These are phyloP conservation scores for Ogataea salicorniae DNA, from an alignment of 805 yeast species.

Conservation along the genomic window DNA sequence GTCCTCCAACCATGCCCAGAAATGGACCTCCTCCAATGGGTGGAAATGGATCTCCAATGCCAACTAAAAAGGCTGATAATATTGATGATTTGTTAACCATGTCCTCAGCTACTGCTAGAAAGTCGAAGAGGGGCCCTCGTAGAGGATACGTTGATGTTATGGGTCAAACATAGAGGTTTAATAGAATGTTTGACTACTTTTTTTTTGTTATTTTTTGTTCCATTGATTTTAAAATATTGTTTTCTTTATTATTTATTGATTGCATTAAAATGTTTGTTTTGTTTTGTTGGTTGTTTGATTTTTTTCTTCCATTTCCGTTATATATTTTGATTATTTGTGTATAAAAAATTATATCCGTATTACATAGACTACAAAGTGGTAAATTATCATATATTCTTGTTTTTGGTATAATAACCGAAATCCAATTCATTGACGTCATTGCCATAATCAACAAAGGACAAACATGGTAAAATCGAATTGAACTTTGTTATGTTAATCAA, in stretches of 20 bases:
- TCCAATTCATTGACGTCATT: constrained; percentile 4
- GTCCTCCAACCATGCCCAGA: constrained; percentile 11
- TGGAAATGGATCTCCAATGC: constrained; percentile 3
- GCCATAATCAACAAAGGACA: constrained; percentile 9
- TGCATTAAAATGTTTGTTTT: neutral
- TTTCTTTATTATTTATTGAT: neutral
- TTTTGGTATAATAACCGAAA: constrained; percentile 13
- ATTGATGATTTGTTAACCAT: constrained; percentile 27
- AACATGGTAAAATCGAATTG: constrained; percentile 18
- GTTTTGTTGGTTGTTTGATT: neutral
- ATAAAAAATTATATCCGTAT: neutral
- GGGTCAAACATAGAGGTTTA: constrained; percentile 25
- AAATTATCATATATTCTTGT: neutral
- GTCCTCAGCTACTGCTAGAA: constrained; percentile 36
- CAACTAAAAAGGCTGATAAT: constrained; percentile 18
- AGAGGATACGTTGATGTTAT: constrained; percentile 63
- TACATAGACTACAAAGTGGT: neutral
- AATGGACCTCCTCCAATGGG: constrained; percentile 7
- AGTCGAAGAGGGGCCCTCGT: constrained; percentile 49
- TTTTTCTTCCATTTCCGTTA: neutral
- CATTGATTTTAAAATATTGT: neutral
- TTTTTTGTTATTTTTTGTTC: neutral
- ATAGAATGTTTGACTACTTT: neutral
- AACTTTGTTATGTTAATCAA: constrained; percentile 9
- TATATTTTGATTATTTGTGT: neutral